phyloP scores from a whole-genome alignment of 1,139 yeast species.

The Yamadazyma dushanensis region DNA sequence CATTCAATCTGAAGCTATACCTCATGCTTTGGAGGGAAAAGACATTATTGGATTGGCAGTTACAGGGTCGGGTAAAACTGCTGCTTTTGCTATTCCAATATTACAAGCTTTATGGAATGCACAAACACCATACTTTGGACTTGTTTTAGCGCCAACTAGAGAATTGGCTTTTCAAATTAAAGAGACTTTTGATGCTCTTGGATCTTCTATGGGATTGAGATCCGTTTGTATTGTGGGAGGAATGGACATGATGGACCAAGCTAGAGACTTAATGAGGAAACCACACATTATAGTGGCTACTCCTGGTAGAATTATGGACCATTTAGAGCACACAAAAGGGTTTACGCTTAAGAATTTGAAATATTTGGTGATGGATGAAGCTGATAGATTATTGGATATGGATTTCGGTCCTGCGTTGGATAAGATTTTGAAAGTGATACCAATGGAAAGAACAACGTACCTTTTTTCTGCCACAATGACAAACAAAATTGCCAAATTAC shows the following conservation, averaged over 20 bases:
- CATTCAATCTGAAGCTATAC: constrained; percentile 88
- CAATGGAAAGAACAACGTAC: constrained; percentile 82
- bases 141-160: constrained; percentile 94
- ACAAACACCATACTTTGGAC: constrained; percentile 83
- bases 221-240: constrained; percentile 93
- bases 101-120: constrained; percentile 88
- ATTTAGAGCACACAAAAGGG: constrained; percentile 91
- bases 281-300: constrained; percentile 96
- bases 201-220: constrained; percentile 85
- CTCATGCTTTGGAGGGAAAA: constrained; percentile 84
- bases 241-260: constrained; percentile 98
- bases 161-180: constrained; percentile 95
- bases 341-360: constrained; percentile 78
- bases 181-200: constrained; percentile 93
- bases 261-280: constrained; percentile 86
- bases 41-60: constrained; percentile 82
- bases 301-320: constrained; percentile 79
- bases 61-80: constrained; percentile 85
- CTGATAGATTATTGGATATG: constrained; percentile 92
- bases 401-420: constrained; percentile 96
- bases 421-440: constrained; percentile 79
- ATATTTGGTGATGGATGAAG: constrained; percentile 93
- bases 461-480: constrained; percentile 97
- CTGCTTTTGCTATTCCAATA: constrained; percentile 87
- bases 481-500: constrained; percentile 88